phyloP scores from a whole-genome alignment of 495 filamentous ascomycete species.

The Xylaria scruposa region DNA sequence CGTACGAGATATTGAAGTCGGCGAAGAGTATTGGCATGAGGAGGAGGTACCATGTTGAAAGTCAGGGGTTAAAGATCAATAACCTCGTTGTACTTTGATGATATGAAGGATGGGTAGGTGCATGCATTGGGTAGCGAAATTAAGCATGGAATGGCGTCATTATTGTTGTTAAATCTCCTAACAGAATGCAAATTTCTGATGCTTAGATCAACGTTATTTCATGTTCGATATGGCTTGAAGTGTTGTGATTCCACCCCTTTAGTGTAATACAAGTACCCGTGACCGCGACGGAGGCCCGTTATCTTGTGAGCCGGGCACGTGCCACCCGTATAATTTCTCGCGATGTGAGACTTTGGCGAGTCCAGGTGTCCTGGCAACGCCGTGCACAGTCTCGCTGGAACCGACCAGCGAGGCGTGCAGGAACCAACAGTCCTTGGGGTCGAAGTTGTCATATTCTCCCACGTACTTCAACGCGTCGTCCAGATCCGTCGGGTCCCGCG shows the following conservation, averaged over 20 bases:
- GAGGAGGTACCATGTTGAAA: conserved; percentile 79
- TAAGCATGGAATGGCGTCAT: conserved; percentile 20
- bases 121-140: conserved; percentile 16
- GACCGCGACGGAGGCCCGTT: background rate
- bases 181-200: background rate
- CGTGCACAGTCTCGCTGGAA: background rate
- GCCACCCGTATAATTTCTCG: background rate
- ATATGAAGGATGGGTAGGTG: background rate
- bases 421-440: background rate
- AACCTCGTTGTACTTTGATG: conserved; percentile 78
- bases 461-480: background rate
- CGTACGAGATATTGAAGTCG: conserved; percentile 65
- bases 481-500: background rate
- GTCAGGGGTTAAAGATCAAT: conserved; percentile 76
- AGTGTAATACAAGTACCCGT: background rate
- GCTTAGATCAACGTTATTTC: background rate
- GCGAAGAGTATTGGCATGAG: conserved; percentile 72
- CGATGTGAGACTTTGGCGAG: background rate
- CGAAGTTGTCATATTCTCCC: background rate
- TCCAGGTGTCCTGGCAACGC: background rate
- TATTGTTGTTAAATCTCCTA: background rate
- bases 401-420: background rate
- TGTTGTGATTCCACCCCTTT: background rate
- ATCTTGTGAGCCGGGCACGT: background rate
- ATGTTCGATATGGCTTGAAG: background rate